Percentiles rank a stretch among this genome's conserved stretches.
phyloP scores from a whole-genome alignment of 139 green algal genomes.

The Chlamydomonas schloesseri region DNA sequence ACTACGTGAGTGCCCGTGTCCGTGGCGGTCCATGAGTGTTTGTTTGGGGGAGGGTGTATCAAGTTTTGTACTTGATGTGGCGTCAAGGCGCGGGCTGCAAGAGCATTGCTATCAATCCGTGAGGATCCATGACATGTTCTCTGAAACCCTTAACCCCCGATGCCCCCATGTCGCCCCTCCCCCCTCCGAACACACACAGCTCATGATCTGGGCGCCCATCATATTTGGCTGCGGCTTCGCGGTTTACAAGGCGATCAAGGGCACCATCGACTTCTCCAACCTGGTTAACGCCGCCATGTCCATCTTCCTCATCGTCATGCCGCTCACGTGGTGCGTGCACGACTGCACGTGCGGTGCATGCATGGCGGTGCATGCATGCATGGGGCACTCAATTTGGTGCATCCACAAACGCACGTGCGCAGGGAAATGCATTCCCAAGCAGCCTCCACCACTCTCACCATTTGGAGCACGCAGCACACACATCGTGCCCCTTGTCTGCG shows the following conservation, averaged over 20 bases:
- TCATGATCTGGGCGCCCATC: conserved; percentile 54
- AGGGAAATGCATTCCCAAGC: too few species aligned
- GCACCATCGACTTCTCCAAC: conserved; percentile 56
- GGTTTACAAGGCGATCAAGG: conserved; percentile 45
- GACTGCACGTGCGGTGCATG: background rate
- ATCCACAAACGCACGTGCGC: too few species aligned
- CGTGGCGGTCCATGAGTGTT: background rate
- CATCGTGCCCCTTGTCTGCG: too few species aligned
- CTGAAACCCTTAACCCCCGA: too few species aligned
- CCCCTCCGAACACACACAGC: background rate
- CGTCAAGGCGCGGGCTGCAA: background rate
- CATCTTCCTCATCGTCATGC: conserved; percentile 56
- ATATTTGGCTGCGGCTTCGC: conserved; percentile 43
- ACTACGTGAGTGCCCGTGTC: conserved; percentile 25
- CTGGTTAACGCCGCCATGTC: conserved; percentile 18
- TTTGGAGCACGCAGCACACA: too few species aligned
- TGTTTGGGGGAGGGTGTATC: too few species aligned
- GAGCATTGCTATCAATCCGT: background rate
- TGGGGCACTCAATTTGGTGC: too few species aligned
- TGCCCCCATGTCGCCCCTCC: background rate
- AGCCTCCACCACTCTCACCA: too few species aligned
- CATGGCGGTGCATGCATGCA: background rate
- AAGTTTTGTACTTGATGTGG: too few species aligned
- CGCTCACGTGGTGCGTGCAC: conserved; percentile 49
- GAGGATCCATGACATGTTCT: background rate